Evolutionary conservation across 306 rosid genomes (phyloP).

Genomic region (Lotus japonicus): DNA sequence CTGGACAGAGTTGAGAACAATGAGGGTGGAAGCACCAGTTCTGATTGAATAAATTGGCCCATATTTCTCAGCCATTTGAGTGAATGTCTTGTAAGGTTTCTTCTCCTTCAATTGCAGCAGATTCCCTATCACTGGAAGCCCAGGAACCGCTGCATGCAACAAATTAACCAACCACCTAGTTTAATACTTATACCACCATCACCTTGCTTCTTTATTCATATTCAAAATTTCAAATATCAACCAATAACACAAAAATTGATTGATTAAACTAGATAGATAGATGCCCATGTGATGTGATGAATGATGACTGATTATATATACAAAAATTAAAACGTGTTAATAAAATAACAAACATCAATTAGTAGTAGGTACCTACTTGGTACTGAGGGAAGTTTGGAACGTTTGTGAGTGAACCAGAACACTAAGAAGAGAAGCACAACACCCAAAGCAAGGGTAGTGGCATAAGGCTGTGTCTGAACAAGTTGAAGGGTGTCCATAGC

Average conservation of each 20-base stretch:
- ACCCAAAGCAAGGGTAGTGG: slow-evolving; percentile 34
- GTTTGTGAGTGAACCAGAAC: background rate
- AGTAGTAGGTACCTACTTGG: slow-evolving; percentile 40
- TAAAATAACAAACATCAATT: background rate
- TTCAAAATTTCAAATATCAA: no score
- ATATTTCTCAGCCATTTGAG: slow-evolving; percentile 51
- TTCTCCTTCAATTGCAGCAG: slow-evolving; percentile 88
- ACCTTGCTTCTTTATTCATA: background rate
- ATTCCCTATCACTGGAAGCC: slow-evolving; percentile 79
- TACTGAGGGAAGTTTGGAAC: slow-evolving; percentile 45
- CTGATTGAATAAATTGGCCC: slow-evolving; percentile 79
- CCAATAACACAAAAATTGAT: background rate
- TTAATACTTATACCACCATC: background rate
- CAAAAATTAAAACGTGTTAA: no score
- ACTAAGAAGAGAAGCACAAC: slow-evolving; percentile 32
- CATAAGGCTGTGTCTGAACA: slow-evolving; percentile 25
- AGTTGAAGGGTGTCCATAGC: background rate
- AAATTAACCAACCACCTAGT: background rate
- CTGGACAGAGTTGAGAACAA: slow-evolving; percentile 69
- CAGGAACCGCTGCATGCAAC: slow-evolving; percentile 74
- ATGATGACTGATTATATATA: no score
- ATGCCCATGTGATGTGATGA: no score
- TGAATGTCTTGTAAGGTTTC: slow-evolving; percentile 84
- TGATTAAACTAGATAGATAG: no score
- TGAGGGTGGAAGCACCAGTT: slow-evolving; percentile 74